Percentiles rank a stretch among this genome's conserved stretches.
Conservation (phyloP, 2,329 filamentous ascomycete genomes). For the Monosporascus sp. region DNA sequence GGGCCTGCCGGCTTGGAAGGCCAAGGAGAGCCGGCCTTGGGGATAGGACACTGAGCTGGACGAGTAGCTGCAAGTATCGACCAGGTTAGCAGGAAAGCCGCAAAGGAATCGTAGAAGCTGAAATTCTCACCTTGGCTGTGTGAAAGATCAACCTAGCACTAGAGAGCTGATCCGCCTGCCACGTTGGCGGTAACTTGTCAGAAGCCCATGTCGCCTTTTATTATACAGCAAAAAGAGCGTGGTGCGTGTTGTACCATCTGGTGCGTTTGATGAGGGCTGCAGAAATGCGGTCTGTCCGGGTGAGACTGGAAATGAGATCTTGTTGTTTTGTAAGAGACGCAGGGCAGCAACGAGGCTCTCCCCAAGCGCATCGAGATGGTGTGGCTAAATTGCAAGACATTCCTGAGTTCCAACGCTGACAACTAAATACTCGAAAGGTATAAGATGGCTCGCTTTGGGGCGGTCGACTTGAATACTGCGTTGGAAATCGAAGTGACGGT, state of each 20-base stretch:
- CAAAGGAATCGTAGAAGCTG: not conserved
- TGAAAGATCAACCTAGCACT: slow-evolving; percentile 2
- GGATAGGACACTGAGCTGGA: not conserved
- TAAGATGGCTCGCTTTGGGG: no score
- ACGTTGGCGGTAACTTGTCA: slow-evolving; percentile 1
- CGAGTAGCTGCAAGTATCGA: slow-evolving; percentile 1
- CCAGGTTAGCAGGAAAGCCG: slow-evolving; percentile 1
- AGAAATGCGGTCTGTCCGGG: slow-evolving; percentile 1
- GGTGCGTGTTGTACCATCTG: not conserved
- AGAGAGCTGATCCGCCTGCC: slow-evolving; percentile 6
- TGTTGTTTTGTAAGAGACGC: slow-evolving; percentile 1
- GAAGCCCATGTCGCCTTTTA: slow-evolving; percentile 5
- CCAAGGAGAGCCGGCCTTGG: not conserved
- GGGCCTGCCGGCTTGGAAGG: slow-evolving; percentile 5
- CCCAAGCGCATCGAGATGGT: slow-evolving; percentile 4
- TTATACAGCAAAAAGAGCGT: slow-evolving; percentile 4
- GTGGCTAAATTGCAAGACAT: no score
- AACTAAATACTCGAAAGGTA: no score
- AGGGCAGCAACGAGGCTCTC: slow-evolving; percentile 3
- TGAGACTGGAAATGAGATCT: slow-evolving; percentile 4
- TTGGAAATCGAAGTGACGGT: no score
- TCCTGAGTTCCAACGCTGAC: no score
- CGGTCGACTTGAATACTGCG: no score
- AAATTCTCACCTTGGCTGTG: slow-evolving; percentile 2
- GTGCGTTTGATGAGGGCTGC: not conserved